Evolutionary conservation across 2,329 filamentous ascomycete species (phyloP).

Genomic region (Curvularia eragrostidis): DNA sequence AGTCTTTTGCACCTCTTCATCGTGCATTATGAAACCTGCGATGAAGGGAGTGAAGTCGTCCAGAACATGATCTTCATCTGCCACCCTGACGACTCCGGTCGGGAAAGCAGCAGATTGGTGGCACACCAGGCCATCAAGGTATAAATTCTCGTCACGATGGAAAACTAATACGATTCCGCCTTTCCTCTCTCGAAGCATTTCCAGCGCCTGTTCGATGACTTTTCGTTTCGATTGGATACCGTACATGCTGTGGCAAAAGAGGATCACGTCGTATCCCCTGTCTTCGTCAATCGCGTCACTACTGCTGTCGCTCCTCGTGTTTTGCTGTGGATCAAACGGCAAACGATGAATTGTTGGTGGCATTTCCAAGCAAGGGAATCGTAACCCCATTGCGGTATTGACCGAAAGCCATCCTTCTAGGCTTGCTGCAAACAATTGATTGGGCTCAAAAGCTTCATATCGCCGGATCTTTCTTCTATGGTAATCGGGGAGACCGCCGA

Average conservation of each 20-base stretch:
- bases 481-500: conserved; percentile 56
- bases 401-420: conserved; percentile 54
- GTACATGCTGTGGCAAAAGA: conserved; percentile 72
- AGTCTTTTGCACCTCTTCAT: conserved; percentile 40
- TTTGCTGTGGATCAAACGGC: conserved; percentile 50
- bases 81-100: conserved; percentile 53
- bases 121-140: conserved; percentile 58
- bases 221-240: conserved; percentile 60
- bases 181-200: conserved; percentile 53
- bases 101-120: conserved; percentile 58
- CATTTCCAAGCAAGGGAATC: conserved; percentile 54
- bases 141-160: conserved; percentile 58
- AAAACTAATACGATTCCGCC: conserved; percentile 61
- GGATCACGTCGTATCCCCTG: conserved; percentile 60
- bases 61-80: conserved; percentile 55
- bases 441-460: conserved; percentile 65
- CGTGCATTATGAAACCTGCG: conserved; percentile 53
- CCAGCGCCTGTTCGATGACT: conserved; percentile 57
- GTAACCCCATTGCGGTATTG: conserved; percentile 30
- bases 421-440: conserved; percentile 52
- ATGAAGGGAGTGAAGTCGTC: conserved; percentile 63
- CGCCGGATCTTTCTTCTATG: conserved; percentile 55
- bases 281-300: conserved; percentile 15
- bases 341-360: conserved; percentile 48
- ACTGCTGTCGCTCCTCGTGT: conserved; percentile 23